phyloP scores from a whole-genome alignment of 2,329 filamentous ascomycete genomes.

The Cordyceps farinosa region DNA sequence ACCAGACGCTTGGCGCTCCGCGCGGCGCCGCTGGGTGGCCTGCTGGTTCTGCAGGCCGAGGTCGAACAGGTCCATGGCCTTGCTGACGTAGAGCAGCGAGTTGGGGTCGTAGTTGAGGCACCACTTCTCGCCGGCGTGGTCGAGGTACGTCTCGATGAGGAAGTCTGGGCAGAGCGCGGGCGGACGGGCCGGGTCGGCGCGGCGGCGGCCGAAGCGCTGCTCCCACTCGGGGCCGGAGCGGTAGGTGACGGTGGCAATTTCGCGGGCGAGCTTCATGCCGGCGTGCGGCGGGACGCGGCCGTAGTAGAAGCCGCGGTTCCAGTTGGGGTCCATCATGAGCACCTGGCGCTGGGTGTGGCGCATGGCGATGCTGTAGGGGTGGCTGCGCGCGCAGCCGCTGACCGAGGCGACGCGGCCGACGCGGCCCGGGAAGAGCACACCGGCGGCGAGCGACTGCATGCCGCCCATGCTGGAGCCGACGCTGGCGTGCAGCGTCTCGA shows the following conservation, averaged over 20 bases:
- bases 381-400: slow-evolving; percentile 87
- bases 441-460: slow-evolving; percentile 92
- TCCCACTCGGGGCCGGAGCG: slow-evolving; percentile 97
- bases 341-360: slow-evolving; percentile 96
- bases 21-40: slow-evolving; percentile 59
- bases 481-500: slow-evolving; percentile 79
- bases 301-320: slow-evolving; percentile 95
- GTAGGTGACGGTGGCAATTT: slow-evolving; percentile 98
- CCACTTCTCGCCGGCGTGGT: slow-evolving; percentile 98
- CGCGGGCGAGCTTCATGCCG: slow-evolving; percentile 95
- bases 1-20: slow-evolving; percentile 53
- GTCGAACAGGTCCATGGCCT: slow-evolving; percentile 98
- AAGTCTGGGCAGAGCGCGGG: slow-evolving; percentile 97
- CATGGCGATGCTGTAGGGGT: slow-evolving; percentile 98
- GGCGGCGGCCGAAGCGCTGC: slow-evolving; percentile 80
- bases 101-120: slow-evolving; percentile 96
- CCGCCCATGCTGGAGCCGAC: slow-evolving; percentile 97
- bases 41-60: slow-evolving; percentile 69
- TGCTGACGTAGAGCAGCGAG: slow-evolving; percentile 91
- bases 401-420: slow-evolving; percentile 83
- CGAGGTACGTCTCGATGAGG: slow-evolving; percentile 94
- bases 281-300: slow-evolving; percentile 82
- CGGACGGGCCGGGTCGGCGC: slow-evolving; percentile 80
- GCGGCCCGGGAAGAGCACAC: slow-evolving; percentile 75
- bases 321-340: slow-evolving; percentile 98